These are phyloP conservation scores for Podospora sp. DNA, from an alignment of 495 filamentous ascomycete genomes.

Conservation along the genomic window DNA sequence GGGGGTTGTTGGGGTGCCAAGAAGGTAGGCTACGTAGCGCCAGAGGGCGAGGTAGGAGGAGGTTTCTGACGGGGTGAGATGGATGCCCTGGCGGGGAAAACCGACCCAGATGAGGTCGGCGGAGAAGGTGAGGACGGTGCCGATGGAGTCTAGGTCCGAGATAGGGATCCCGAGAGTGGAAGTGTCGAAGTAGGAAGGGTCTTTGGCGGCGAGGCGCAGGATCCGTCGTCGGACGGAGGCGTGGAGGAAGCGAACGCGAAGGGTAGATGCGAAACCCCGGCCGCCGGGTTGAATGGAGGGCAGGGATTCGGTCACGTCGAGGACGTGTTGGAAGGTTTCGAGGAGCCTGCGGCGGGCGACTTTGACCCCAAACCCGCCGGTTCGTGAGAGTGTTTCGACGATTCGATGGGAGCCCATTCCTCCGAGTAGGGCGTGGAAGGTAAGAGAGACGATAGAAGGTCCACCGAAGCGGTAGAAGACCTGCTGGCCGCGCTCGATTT, in stretches of 20 bases:
- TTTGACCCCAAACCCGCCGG: constrained; percentile 74
- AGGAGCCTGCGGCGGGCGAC: constrained; percentile 70
- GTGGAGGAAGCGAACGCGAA: constrained; percentile 77
- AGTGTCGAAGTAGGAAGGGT: constrained; percentile 65
- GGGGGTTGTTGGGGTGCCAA: constrained; percentile 65
- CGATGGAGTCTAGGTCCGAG: constrained; percentile 74
- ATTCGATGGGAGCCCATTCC: constrained; percentile 65
- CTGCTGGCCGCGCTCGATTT: constrained; percentile 70
- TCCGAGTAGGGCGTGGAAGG: constrained; percentile 67
- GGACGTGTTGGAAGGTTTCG: constrained; percentile 76
- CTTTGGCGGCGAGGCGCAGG: constrained; percentile 54
- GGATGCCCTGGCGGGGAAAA: constrained; percentile 74
- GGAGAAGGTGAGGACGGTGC: constrained; percentile 70
- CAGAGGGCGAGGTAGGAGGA: constrained; percentile 74
- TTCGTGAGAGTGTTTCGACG: constrained; percentile 74
- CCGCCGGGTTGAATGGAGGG: constrained; percentile 70
- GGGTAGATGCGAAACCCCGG: constrained; percentile 64
- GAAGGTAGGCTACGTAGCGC: constrained; percentile 71
- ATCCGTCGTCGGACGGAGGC: constrained; percentile 70
- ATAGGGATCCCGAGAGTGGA: constrained; percentile 65
- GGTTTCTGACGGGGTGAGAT: constrained; percentile 61
- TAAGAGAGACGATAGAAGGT: constrained; percentile 60
- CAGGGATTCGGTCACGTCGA: constrained; percentile 67
- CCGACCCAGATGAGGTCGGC: constrained; percentile 66
- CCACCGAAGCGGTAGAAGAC: constrained; percentile 75